phyloP scores from a whole-genome alignment of 2,329 filamentous ascomycete species.

The Talaromyces sp. region DNA sequence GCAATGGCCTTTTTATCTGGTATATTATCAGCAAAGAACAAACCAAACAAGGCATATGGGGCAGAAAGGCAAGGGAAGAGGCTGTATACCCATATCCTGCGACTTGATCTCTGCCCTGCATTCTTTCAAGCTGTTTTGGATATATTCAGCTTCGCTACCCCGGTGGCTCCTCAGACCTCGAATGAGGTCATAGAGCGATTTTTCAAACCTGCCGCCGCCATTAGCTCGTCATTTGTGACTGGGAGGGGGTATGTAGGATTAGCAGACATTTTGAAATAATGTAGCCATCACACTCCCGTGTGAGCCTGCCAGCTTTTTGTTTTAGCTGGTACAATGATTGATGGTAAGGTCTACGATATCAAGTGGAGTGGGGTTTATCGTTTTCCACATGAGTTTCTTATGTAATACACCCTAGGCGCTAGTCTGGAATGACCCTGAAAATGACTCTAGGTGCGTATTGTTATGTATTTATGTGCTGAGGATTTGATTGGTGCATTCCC shows the following conservation, averaged over 20 bases:
- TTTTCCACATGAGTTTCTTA: neutral
- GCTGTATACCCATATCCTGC: constrained; percentile 75
- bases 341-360: neutral
- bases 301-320: neutral
- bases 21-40: constrained; percentile 10
- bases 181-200: constrained; percentile 98
- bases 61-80: constrained; percentile 5
- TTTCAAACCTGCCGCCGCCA: constrained; percentile 76
- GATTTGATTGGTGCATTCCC: neutral
- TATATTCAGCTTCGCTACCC: constrained; percentile 90
- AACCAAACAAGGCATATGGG: neutral
- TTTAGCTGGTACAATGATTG: neutral
- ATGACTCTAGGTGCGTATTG: neutral
- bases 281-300: neutral
- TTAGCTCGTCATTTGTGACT: neutral
- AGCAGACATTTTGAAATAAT: neutral
- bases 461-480: neutral
- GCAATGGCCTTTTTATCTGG: constrained; percentile 92
- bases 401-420: neutral
- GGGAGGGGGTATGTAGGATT: neutral
- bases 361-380: neutral
- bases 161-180: constrained; percentile 92
- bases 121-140: constrained; percentile 89
- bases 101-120: constrained; percentile 87
- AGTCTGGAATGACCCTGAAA: neutral